A percentile compares a stretch with the other conserved stretches of the same genome.
Conservation (phyloP, 257 asterid genomes). For the Fraxinus americana region DNA sequence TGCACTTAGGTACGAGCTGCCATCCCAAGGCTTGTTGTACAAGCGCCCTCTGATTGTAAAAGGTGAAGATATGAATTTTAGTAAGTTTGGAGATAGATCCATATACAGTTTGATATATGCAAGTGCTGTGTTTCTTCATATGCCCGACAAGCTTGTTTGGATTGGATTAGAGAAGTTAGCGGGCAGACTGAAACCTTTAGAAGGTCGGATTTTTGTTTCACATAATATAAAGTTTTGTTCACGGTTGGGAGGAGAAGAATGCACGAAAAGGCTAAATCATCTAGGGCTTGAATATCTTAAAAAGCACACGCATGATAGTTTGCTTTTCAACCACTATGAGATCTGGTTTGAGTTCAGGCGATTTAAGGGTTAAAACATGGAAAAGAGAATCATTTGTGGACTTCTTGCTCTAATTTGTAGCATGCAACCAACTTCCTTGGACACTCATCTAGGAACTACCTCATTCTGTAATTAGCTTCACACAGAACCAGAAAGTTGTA, state of each 20-base stretch:
- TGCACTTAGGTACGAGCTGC: constrained; percentile 87
- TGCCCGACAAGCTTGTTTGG: constrained; percentile 95
- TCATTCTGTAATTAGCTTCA: neutral
- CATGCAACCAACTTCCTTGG: constrained; percentile 2
- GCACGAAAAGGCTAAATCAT: constrained; percentile 62
- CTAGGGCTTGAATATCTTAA: constrained; percentile 80
- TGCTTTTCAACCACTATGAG: constrained; percentile 93
- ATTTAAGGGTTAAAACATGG: constrained; percentile 37
- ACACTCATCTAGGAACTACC: neutral
- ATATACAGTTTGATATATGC: constrained; percentile 78
- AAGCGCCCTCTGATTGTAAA: constrained; percentile 85
- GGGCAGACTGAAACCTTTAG: constrained; percentile 58
- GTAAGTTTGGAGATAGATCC: constrained; percentile 61
- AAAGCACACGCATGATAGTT: constrained; percentile 85
- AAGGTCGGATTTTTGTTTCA: constrained; percentile 86
- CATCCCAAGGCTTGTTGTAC: constrained; percentile 77
- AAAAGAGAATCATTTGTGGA: constrained; percentile 10
- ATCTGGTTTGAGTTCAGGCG: constrained; percentile 88
- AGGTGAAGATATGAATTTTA: constrained; percentile 93
- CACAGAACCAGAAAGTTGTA: neutral
- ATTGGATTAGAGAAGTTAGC: constrained; percentile 73
- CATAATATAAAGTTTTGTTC: constrained; percentile 95
- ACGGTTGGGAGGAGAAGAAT: constrained; percentile 87
- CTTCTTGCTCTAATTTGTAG: constrained; percentile 18
- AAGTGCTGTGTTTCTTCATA: constrained; percentile 92